Base-by-base conservation (phyloP, 495 filamentous ascomycete genomes). In the Durotheca rogersii region DNA sequence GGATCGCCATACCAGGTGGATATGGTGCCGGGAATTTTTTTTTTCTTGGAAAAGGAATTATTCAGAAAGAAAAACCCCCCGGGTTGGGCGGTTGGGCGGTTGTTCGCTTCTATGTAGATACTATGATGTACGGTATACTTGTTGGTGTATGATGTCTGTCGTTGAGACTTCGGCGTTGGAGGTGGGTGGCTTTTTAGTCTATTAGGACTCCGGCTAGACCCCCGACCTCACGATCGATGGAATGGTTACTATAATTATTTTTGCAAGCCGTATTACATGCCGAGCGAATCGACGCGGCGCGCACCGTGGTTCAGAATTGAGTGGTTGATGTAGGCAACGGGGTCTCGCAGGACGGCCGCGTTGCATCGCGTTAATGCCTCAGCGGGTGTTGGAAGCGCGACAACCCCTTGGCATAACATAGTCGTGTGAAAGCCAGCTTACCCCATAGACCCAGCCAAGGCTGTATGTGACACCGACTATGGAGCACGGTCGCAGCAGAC, bases 141-240 rank as follows among this genome's bases (percentile, higher is more conserved):
- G 30, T 50, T 44, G 40, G 25, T 41, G n/a, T n/a, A n/a, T n/a
- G n/a, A n/a, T n/a, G n/a, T n/a, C n/a, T 34, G 37, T 39, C 35
- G 34, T 35, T 30, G 31, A 45, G 14, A 33, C 43, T 33, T n/a
- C 17, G 42, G 49, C 32, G 42, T 19, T 42, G 16, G 23, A 41
- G 43, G 45, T 3, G 20, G 49, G 20, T 29, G 43, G 49, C 15
- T 53, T 48, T 52, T 32, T 25, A 37, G 41, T 25, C 41, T 35
- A 20, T 17, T 31, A 32, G 35, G 45, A 51, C 35, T 53, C 30
- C 4, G 49, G 25, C 35, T 58, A 59, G 50, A 59, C 19, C 46
- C 50, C 53, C 38, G 56, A 59, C 56, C 56, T 59, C 56, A 43
- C 56, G 56, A 59, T 59, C 56, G 47, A n/a, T n/a, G n/a, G n/a